Evolutionary conservation across 2,329 filamentous ascomycete species (phyloP), one percentile per base, ranked within the genome.

Genomic region (Talaromyces sp.): DNA sequence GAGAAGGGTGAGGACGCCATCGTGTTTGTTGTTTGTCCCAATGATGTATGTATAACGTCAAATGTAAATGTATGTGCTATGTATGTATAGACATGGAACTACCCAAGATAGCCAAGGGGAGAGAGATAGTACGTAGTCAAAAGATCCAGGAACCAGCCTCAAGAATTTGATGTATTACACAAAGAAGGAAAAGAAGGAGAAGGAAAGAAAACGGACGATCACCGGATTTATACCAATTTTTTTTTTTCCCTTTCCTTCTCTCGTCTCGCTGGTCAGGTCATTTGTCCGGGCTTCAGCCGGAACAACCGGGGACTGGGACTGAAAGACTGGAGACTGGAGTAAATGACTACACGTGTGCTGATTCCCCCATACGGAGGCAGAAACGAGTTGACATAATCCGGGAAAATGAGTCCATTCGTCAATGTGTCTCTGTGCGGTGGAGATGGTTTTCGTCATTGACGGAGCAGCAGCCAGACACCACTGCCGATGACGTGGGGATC

Each of bases 1-100:
- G 46, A 54, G n/a, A 35, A 28, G 7, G 52, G n/a, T n/a, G 61
- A 28, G 7, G 56, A 46, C 2, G 52, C 50, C 62, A 63, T 63
- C 28, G 21, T 56, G 16, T 7, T 8, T 63, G 37, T 21, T 56
- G 16, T 7, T 8, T 52, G 14, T 35, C 14, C n/a, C 8, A 18
- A 33, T 23, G 28, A 35, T 35, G 31, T 54, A 54, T 14, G 11
- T 54, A 21, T 21, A 33, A 40, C n/a, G 16, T 40, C n/a, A 8
- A 8, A 18, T 40, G 25, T 28, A 28, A 28, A 3, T 3, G 3
- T 28, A 28, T 28, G 28, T 8, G 35, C 28, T 33, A 54, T 37
- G 18, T 21, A 37, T 35, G 50, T 23, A 23, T 37, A 54, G 31
- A 37, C 31, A 54, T 54, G 50, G 3, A 28, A 3, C 28, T 33